Percentiles rank a stretch among this genome's conserved stretches.
Conservation (phyloP, 768 basidiomycete genomes). For the Tulasnella sp. region DNA sequence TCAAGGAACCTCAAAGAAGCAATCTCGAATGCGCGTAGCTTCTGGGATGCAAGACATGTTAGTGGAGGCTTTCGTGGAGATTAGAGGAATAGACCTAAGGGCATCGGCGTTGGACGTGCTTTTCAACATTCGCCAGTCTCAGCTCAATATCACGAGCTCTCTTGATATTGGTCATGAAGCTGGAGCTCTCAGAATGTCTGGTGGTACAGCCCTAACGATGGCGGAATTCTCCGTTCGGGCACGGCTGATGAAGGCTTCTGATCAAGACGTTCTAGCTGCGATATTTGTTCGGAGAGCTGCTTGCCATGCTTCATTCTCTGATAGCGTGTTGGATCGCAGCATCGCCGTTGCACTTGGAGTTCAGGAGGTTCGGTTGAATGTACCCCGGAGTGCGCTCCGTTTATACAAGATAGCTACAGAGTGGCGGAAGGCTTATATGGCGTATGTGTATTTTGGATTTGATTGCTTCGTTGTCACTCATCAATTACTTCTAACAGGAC, state of each 20-base stretch:
- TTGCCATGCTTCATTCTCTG: no score
- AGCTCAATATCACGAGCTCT: no score
- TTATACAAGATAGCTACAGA: constrained; percentile 68
- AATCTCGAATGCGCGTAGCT: not conserved
- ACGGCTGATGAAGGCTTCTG: constrained; percentile 1
- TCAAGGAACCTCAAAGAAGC: not conserved
- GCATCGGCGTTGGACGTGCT: constrained; percentile 10
- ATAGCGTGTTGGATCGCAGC: not conserved
- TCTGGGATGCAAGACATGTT: not conserved
- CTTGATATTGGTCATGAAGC: no score
- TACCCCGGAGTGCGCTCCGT: constrained; percentile 71
- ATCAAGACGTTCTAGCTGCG: constrained; percentile 14
- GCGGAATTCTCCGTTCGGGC: not conserved
- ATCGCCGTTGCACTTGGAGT: constrained; percentile 14
- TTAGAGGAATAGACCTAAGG: no score
- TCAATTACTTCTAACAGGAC: constrained; percentile 12
- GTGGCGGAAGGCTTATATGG: constrained; percentile 69
- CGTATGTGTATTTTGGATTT: constrained; percentile 31
- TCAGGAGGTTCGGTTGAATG: constrained; percentile 23
- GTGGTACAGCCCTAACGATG: constrained; percentile 2
- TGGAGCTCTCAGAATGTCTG: no score
- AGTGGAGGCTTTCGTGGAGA: constrained; percentile 2
- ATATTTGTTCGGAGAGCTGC: not conserved
- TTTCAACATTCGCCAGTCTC: not conserved
- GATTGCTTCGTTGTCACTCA: not conserved